These are phyloP conservation scores for Trifolium fragiferum DNA, from an alignment of 306 rosid species.

Conservation along the genomic window DNA sequence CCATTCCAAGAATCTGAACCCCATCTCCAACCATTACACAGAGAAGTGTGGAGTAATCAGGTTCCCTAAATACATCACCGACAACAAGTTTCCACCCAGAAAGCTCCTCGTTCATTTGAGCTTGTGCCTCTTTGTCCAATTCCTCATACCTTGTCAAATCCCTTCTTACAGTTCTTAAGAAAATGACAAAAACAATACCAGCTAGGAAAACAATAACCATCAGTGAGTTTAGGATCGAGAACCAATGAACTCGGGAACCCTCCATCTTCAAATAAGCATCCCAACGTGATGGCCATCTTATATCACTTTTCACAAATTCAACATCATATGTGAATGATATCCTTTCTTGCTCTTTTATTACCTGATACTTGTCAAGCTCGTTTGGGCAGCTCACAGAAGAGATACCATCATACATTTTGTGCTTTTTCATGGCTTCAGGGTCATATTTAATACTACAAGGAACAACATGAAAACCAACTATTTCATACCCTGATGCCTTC, in stretches of 20 bases:
- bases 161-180: constrained; percentile 87
- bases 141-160: constrained; percentile 91
- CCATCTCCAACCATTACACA: constrained; percentile 93
- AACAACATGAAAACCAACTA: constrained; percentile 82
- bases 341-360: constrained; percentile 71
- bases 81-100: constrained; percentile 97
- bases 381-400: constrained; percentile 59
- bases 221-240: constrained; percentile 55
- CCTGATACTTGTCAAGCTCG: constrained; percentile 68
- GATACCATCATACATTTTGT: constrained; percentile 45
- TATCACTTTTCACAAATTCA: constrained; percentile 79
- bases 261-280: constrained; percentile 95
- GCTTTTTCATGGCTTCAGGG: constrained; percentile 61
- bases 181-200: constrained; percentile 86
- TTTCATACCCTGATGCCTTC: constrained; percentile 83
- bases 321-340: constrained; percentile 86
- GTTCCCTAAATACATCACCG: constrained; percentile 94
- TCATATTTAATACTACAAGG: constrained; percentile 76
- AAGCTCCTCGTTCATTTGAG: constrained; percentile 94
- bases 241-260: constrained; percentile 97
- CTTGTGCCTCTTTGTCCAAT: constrained; percentile 92
- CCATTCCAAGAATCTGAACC: constrained; percentile 87
- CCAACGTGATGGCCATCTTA: constrained; percentile 93
- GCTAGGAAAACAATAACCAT: constrained; percentile 97
- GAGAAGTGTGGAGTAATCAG: constrained; percentile 75